A percentile compares a stretch with the other conserved stretches of the same genome.
Evolutionary conservation across 176 grass and related monocot species (phyloP).

Genomic region (Cenchrus fungigraminus): DNA sequence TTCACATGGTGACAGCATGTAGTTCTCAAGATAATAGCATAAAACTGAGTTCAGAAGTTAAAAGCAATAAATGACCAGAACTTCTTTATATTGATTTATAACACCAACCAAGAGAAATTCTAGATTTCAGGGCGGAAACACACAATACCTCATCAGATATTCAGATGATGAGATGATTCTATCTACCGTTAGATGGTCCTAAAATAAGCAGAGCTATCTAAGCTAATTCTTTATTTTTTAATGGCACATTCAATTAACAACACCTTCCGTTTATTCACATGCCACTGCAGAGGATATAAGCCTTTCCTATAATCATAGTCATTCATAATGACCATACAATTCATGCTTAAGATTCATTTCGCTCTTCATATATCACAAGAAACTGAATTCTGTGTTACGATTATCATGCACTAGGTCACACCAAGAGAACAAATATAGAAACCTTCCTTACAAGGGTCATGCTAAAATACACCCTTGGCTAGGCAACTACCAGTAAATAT

Average conservation of each 20-base stretch:
- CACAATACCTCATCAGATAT: not conserved
- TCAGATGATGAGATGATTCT: not conserved
- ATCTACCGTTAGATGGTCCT: not conserved
- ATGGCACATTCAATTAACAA: not conserved
- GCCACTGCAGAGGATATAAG: not conserved
- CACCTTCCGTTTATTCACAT: not conserved
- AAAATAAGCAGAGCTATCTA: not conserved
- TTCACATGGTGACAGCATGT: not conserved
- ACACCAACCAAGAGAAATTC: conserved; percentile 5
- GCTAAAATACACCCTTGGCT: not conserved
- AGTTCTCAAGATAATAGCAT: conserved; percentile 10
- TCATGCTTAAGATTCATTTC: not conserved
- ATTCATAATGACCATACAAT: not conserved
- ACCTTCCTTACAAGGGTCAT: not conserved
- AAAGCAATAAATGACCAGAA: not conserved
- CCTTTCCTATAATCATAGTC: not conserved
- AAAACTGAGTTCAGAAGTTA: not conserved
- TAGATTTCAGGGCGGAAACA: not conserved
- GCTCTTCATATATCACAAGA: not conserved
- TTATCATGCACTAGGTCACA: not conserved
- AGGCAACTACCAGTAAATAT: not conserved
- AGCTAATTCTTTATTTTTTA: not conserved
- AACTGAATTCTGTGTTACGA: not conserved
- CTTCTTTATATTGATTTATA: not conserved
- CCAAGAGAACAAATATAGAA: not conserved